Conservation (phyloP, 2,329 filamentous ascomycete species). For the Fusarium zealandicum region DNA sequence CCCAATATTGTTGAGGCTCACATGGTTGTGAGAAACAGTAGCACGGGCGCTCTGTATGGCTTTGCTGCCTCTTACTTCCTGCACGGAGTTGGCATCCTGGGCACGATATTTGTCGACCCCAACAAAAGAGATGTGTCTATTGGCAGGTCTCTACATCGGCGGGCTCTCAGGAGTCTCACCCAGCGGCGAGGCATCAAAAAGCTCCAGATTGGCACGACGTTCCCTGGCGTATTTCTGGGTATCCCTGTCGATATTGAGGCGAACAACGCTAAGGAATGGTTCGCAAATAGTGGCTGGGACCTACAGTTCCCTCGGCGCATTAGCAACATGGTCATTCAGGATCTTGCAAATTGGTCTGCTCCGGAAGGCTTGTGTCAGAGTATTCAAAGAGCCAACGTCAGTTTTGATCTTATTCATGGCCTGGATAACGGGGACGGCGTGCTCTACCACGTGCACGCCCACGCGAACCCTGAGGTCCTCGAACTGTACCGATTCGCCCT, state of each 20-base stretch:
- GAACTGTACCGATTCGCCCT: constrained; percentile 83
- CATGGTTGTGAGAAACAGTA: constrained; percentile 93
- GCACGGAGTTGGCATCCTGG: constrained; percentile 76
- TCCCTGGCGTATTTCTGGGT: constrained; percentile 87
- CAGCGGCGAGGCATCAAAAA: constrained; percentile 77
- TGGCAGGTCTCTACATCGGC: constrained; percentile 85
- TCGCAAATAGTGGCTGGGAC: constrained; percentile 90
- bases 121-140: constrained; percentile 86
- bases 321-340: constrained; percentile 74
- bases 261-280: constrained; percentile 73
- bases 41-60: constrained; percentile 87
- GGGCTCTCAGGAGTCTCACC: constrained; percentile 76
- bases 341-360: constrained; percentile 75
- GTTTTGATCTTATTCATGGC: constrained; percentile 85
- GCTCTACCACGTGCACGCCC: constrained; percentile 75
- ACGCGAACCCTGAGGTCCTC: constrained; percentile 77
- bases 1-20: constrained; percentile 79
- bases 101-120: constrained; percentile 89
- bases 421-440: constrained; percentile 78
- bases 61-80: constrained; percentile 91
- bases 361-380: constrained; percentile 79
- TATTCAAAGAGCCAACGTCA: constrained; percentile 74
- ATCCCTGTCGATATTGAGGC: constrained; percentile 68
- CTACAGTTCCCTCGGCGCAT: constrained; percentile 64
- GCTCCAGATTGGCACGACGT: constrained; percentile 80